Conservation (phyloP, 140 eudicot genomes). For the Oenanthe javanica region DNA sequence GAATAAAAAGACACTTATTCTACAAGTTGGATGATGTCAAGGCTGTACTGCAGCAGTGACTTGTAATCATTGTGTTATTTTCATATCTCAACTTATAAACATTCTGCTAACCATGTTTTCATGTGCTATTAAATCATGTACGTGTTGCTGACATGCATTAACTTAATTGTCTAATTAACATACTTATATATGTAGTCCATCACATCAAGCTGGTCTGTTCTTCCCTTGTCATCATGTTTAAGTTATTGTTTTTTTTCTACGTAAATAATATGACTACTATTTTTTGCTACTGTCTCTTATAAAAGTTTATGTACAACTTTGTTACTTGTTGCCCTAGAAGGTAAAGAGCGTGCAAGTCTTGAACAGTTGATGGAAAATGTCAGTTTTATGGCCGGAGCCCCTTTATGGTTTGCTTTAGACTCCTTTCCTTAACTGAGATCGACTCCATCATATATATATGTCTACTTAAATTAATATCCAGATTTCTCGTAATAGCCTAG, state of each 20-base stretch:
- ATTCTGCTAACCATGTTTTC: background rate
- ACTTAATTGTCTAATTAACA: background rate
- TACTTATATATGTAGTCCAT: background rate
- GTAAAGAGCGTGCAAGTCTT: slow-evolving; percentile 5
- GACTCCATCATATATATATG: no score
- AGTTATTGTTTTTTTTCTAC: background rate
- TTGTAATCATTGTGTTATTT: background rate
- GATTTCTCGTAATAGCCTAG: background rate
- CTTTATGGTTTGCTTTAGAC: background rate
- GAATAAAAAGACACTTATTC: background rate
- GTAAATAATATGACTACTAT: background rate
- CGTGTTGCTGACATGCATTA: background rate
- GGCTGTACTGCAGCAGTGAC: slow-evolving; percentile 7
- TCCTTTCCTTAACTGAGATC: background rate
- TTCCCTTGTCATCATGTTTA: background rate
- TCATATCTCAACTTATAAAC: background rate
- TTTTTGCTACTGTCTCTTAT: background rate
- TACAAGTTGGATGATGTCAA: slow-evolving; percentile 12
- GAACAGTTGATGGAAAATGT: background rate
- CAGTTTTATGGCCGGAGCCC: background rate
- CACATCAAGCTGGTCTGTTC: slow-evolving; percentile 9
- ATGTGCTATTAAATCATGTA: background rate
- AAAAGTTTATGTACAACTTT: background rate
- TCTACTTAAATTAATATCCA: background rate
- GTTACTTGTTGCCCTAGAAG: background rate